Conservation (phyloP, 176 grass and related monocot genomes). For the Oryza nivara region DNA sequence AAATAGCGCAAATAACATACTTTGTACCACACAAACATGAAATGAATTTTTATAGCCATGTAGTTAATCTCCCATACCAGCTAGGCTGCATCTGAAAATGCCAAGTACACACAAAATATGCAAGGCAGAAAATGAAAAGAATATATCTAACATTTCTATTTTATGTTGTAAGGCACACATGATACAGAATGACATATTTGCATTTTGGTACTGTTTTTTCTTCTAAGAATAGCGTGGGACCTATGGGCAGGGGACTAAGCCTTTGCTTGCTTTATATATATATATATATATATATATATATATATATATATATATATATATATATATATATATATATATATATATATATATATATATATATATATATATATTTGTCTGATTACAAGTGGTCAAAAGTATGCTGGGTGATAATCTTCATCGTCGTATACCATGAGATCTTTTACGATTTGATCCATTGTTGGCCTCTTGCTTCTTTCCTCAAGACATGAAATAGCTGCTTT, state of each 20-base stretch:
- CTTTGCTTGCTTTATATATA: neutral
- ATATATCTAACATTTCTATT: constrained; percentile 11
- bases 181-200: constrained; percentile 6
- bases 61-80: neutral
- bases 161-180: constrained; percentile 2
- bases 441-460: constrained; percentile 61
- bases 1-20: neutral
- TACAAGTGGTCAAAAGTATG: constrained; percentile 37
- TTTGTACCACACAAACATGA: constrained; percentile 6
- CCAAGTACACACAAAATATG: neutral
- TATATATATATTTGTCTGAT: neutral
- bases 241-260: neutral
- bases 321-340: no score
- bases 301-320: no score
- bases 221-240: neutral
- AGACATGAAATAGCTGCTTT: constrained; percentile 63
- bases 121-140: constrained; percentile 9
- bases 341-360: no score
- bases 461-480: constrained; percentile 67
- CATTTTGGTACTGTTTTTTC: neutral
- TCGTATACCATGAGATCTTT: constrained; percentile 44
- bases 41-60: neutral
- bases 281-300: no score
- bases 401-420: constrained; percentile 52
- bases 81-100: neutral